Percentiles rank a stretch among this genome's conserved stretches.
phyloP scores from a whole-genome alignment of 306 rosid genomes.

The Erythrophleum fordii region DNA sequence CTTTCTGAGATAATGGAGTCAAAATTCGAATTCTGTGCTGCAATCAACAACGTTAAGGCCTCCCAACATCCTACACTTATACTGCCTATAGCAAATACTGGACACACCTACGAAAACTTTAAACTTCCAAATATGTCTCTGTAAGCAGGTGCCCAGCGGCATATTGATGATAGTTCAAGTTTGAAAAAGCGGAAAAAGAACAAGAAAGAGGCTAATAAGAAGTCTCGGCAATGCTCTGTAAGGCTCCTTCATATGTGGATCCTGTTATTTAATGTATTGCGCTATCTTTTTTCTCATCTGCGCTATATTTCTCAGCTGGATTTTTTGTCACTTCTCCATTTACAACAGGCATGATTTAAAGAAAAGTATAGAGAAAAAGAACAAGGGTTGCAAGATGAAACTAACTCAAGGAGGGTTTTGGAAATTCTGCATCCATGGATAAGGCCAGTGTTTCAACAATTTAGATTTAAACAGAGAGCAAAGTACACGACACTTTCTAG shows the following conservation, averaged over 20 bases:
- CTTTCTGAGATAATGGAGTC: constrained; percentile 46
- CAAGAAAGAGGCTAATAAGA: constrained; percentile 50
- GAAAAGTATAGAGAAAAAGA: neutral
- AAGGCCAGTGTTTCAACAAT: neutral
- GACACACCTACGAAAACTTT: constrained; percentile 1
- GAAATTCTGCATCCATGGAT: neutral
- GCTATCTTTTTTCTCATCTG: neutral
- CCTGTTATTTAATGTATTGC: neutral
- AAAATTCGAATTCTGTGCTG: constrained; percentile 41
- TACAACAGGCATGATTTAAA: no score
- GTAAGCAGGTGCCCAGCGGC: constrained; percentile 32
- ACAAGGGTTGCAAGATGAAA: neutral
- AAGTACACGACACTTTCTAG: neutral
- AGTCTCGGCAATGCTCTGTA: constrained; percentile 39
- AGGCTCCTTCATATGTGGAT: constrained; percentile 30
- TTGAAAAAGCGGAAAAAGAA: constrained; percentile 47
- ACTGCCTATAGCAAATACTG: constrained; percentile 9
- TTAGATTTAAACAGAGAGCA: neutral
- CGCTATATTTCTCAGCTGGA: neutral
- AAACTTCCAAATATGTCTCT: constrained; percentile 38
- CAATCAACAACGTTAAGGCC: constrained; percentile 29
- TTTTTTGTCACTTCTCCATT: neutral
- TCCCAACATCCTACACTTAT: neutral
- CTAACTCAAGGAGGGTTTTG: neutral
- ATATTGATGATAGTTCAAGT: constrained; percentile 25